Evolutionary conservation across 768 basidiomycete genomes (phyloP).

Genomic region (Chlorophyllum brunneum): DNA sequence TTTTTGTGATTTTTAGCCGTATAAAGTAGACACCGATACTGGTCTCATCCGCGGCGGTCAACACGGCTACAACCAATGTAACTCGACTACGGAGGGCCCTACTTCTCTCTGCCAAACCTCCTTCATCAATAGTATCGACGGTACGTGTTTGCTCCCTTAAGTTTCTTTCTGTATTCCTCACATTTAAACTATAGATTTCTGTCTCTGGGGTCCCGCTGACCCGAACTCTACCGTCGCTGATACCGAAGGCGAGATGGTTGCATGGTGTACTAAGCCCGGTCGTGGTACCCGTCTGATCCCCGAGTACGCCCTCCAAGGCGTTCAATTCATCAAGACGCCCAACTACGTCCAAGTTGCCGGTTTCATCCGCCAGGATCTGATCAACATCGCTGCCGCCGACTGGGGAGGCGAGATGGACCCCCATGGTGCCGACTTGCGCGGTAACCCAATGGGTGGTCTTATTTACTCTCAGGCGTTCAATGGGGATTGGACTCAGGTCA

Average conservation of each 20-base stretch:
- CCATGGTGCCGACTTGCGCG: constrained; percentile 70
- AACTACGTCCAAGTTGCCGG: constrained; percentile 64
- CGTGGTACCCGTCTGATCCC: constrained; percentile 74
- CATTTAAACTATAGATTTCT: constrained; percentile 45
- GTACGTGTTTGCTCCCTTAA: constrained; percentile 21
- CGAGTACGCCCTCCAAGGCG: constrained; percentile 54
- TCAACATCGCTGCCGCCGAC: constrained; percentile 55
- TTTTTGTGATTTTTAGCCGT: constrained; percentile 25
- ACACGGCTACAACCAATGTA: constrained; percentile 64
- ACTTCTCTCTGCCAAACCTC: constrained; percentile 60
- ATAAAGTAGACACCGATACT: constrained; percentile 33
- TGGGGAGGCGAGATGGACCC: constrained; percentile 79
- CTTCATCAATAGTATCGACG: constrained; percentile 46
- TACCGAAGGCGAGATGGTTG: constrained; percentile 69
- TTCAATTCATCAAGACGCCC: constrained; percentile 62
- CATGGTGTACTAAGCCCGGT: constrained; percentile 72
- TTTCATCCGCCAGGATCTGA: constrained; percentile 49
- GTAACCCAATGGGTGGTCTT: constrained; percentile 77
- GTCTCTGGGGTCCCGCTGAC: constrained; percentile 54
- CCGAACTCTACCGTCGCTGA: constrained; percentile 57
- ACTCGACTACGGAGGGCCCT: constrained; percentile 60
- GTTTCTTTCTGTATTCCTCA: not conserved
- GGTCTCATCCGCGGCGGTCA: constrained; percentile 41
- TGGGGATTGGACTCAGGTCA: constrained; percentile 48
- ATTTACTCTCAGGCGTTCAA: constrained; percentile 57